Base-by-base conservation (phyloP, 2,329 filamentous ascomycete species). In the Hypoxylon sp. region DNA sequence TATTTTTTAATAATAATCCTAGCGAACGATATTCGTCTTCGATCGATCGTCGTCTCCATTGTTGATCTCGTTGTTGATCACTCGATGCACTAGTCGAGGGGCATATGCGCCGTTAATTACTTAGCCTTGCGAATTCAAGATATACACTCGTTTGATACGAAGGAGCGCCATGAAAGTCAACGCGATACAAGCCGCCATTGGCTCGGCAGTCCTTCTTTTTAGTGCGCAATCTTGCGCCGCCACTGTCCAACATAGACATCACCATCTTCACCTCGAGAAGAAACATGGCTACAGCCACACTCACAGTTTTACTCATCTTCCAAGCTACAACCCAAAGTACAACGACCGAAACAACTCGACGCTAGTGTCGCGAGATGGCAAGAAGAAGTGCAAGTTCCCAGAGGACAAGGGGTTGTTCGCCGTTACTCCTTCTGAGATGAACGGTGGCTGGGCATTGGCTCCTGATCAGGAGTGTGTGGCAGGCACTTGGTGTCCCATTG, bases 371-470 rank as follows among this genome's bases (percentile, higher is more conserved):
- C 78, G 82, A 60, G 73, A 75, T 25, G 73, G 72, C 13, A 51
- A 55, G 38, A 55, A 55, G 38, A 72, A 76, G 48, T 92, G 89
- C 71, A 65, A 76, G 45, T 88, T 92, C 63, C 89, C 89, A 7
- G 74, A 76, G 23, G 78, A 88, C 64, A 78, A 81, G 20, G 86
- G 87, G 43, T 72, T 92, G 64, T 81, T 91, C 32, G 69, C 82
- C 9, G 78, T 93, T 42, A 89, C 87, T 7, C 87, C 87, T 3
- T 75, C 74, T 42, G 68, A 69, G 31, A 67, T 73, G 67, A 93
- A 93, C 72, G 86, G 77, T 38, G 89, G 89, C 55, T 93, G 89
- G 85, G 89, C 89, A 30, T 85, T 92, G 82, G 88, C 86, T 63
- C 88, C 89, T 3, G 85, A 92, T 69, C 81, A 88, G 67, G 69